Base-by-base conservation (phyloP, 306 rosid genomes). In the Malus orientalis region DNA sequence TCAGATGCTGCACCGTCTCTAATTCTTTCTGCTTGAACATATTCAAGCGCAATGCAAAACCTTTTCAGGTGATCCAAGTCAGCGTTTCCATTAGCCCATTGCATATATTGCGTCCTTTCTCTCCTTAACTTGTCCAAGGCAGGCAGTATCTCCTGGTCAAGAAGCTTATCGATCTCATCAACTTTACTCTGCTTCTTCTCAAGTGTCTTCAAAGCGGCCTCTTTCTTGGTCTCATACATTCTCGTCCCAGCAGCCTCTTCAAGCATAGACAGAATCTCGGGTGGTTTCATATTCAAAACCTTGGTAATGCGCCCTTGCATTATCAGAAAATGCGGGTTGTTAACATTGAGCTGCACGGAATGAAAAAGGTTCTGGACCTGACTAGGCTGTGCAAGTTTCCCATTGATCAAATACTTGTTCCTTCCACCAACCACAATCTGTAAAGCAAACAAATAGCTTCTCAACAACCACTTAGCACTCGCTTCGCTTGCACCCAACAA, bases 171-270 rank as follows among this genome's bases (percentile, higher is more conserved):
- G 36, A 95, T 92, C 87, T 92, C 99, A 71, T 95, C 99, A 69
- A 95, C 97, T 90, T 95, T 95, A 53, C 87, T 88, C 82, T 95
- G 99, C 90, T 95, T 95, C 96, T 92, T 95, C 84, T 95, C 97
- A 40, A 95, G 99, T 45, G 99, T 95, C 82, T 95, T 95, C n/a
- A 95, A 84, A 75, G 99, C 96, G 33, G 91, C 91, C 82, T 95
- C 99, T 82, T 95, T 95, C 87, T 95, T 95, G 20, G 97, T 90
- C 84, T 95, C 99, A 18, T 95, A 95, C 99, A 95, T 95, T 82
- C 99, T 91, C 25, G 99, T 95, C 74, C 99, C 99, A 4, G 97
- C 97, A 75, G 99, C 99, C 83, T 95, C 99, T 86, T 95, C 99
- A 69, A 95, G 97, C 99, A 95, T 92, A 29, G 97, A 95, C 80